Base-by-base conservation (phyloP, 2,329 filamentous ascomycete genomes). In the Diaporthe sp. region DNA sequence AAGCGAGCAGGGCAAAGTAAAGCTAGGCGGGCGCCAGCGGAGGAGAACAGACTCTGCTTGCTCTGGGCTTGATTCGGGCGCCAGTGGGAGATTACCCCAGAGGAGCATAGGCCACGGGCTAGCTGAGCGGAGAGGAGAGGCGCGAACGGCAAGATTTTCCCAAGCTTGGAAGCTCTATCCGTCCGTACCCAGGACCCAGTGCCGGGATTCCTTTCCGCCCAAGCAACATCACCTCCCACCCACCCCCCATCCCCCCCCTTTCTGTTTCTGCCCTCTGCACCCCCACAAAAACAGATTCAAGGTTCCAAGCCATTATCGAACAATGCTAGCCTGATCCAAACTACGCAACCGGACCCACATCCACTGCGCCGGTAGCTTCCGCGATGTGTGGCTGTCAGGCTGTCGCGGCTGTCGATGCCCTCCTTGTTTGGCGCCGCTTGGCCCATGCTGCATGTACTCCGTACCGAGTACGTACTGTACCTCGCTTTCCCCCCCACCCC, bases 191-290 rank as follows among this genome's bases (percentile, higher is more conserved):
- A 34, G 37, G 37, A 12, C 37, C 10, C 44, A 51, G 46, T 39
- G 65, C 65, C 65, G 65, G 65, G 65, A 53, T 42, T 68, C 65
- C 65, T 53, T 68, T 53, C 46, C 65, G 65, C 65, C 65, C 31
- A 68, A 68, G 5, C 44, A 37, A 39, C 15, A 39, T n/a, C 44
- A 9, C 61, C 25, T n/a, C 13, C 58, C 57, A 25, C 9, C 25
- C 25, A 1, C 17, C 57, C 17, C 15, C 19, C 22, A 31, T 46
- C 65, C 46, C 31, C 46, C 31, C 37, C 37, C 37, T 39, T 39
- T 39, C 37, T 39, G 37, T 51, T 39, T 51, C 22, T 25, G 39
- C 59, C n/a, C 4, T 53, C 19, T 53, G 62, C 65, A 53, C 34
- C 65, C 65, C 65, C 65, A 68, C 65, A 37, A 28, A 68, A 67